phyloP scores from a whole-genome alignment of 495 filamentous ascomycete species.

The Lophiotrema nucula region DNA sequence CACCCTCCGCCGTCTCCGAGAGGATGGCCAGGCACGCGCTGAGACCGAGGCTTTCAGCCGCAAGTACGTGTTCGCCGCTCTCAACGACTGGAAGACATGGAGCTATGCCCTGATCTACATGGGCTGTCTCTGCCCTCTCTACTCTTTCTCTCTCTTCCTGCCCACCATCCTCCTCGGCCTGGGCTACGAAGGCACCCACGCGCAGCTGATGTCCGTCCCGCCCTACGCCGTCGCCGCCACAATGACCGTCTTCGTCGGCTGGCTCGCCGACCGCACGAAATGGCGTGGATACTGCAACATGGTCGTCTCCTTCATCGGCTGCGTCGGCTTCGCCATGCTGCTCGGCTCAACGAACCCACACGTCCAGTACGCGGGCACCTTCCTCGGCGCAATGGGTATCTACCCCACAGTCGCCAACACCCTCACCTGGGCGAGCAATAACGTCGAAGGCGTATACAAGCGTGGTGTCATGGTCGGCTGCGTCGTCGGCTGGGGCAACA shows the following conservation, averaged over 20 bases:
- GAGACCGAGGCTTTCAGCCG: conserved; percentile 77
- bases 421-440: conserved; percentile 86
- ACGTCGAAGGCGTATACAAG: conserved; percentile 89
- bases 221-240: conserved; percentile 80
- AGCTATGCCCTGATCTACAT: conserved; percentile 49
- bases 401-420: conserved; percentile 92
- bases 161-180: conserved; percentile 77
- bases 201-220: conserved; percentile 83
- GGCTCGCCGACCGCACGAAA: conserved; percentile 72
- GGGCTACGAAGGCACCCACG: conserved; percentile 65
- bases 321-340: conserved; percentile 78
- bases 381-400: conserved; percentile 84
- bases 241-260: conserved; percentile 74
- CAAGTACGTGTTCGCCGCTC: conserved; percentile 67
- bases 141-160: conserved; percentile 74
- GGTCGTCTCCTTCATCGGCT: conserved; percentile 63
- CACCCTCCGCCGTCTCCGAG: conserved; percentile 68
- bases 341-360: conserved; percentile 57
- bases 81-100: conserved; percentile 89
- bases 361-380: conserved; percentile 78
- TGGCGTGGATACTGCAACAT: conserved; percentile 85
- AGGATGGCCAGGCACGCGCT: conserved; percentile 74
- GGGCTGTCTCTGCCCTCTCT: conserved; percentile 60
- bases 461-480: conserved; percentile 81
- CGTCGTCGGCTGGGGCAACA: conserved; percentile 76